Evolutionary conservation across 2,329 filamentous ascomycete species (phyloP).

Genomic region (Bisporella sp.): DNA sequence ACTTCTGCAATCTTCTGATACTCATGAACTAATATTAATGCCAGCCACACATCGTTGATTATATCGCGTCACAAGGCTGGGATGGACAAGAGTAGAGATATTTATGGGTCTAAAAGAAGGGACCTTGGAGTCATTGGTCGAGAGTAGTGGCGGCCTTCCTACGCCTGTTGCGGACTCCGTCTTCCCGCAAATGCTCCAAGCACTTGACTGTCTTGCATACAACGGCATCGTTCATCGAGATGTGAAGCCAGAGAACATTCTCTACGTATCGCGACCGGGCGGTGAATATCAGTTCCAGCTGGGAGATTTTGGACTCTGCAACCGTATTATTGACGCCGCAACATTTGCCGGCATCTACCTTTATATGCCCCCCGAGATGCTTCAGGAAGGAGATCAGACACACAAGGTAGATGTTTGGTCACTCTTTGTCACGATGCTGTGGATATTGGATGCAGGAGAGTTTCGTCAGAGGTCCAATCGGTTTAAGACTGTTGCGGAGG

Average conservation of each 20-base stretch:
- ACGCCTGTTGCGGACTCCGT: slow-evolving; percentile 4
- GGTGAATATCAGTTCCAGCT: slow-evolving; percentile 10
- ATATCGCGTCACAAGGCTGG: no score
- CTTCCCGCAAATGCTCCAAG: slow-evolving; percentile 9
- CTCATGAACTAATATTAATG: no score
- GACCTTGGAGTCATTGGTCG: no score
- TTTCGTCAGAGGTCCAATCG: slow-evolving; percentile 7
- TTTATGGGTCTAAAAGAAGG: no score
- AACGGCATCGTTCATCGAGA: slow-evolving; percentile 87
- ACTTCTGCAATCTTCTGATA: no score
- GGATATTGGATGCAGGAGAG: slow-evolving; percentile 8
- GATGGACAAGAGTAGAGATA: no score
- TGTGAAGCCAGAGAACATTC: slow-evolving; percentile 53
- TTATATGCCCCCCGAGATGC: slow-evolving; percentile 4
- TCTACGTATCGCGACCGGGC: slow-evolving; percentile 5
- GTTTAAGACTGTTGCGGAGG: slow-evolving; percentile 3
- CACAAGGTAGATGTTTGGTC: slow-evolving; percentile 9
- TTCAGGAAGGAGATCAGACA: background rate
- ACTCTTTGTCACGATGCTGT: slow-evolving; percentile 12
- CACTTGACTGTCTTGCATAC: slow-evolving; percentile 7
- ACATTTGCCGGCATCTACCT: background rate
- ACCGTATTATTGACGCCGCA: background rate
- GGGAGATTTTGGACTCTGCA: slow-evolving; percentile 10
- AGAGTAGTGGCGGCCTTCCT: no score
- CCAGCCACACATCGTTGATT: no score